Evolutionary conservation across 1,284 basidiomycete species (phyloP).

Genomic region (Athelia sp.): DNA sequence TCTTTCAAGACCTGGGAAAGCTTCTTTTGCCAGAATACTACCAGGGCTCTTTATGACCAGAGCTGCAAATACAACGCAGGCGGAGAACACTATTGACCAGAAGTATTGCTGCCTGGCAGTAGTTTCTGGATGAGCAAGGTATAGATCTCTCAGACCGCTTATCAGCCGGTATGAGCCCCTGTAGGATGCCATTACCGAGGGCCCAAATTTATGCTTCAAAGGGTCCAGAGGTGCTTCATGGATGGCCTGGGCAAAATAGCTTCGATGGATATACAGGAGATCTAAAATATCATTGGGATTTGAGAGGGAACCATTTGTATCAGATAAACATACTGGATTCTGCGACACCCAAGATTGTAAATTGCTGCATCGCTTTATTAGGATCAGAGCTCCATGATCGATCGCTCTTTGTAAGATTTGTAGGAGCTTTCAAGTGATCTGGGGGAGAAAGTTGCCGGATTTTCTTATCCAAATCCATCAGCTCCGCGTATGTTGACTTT

Average conservation of each 20-base stretch:
- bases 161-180: constrained; percentile 39
- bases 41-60: constrained; percentile 41
- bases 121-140: constrained; percentile 28
- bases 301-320: background rate
- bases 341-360: constrained; percentile 30
- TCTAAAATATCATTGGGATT: constrained; percentile 25
- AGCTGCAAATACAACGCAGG: constrained; percentile 45
- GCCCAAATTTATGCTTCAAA: constrained; percentile 37
- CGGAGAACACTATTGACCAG: constrained; percentile 46
- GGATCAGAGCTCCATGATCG: constrained; percentile 36
- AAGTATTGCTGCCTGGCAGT: constrained; percentile 40
- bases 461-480: constrained; percentile 41
- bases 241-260: constrained; percentile 45
- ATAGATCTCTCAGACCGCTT: constrained; percentile 32
- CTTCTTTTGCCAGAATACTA: constrained; percentile 34
- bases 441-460: constrained; percentile 44
- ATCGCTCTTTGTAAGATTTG: constrained; percentile 19
- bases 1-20: constrained; percentile 32
- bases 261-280: constrained; percentile 46
- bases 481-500: constrained; percentile 30
- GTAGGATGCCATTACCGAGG: constrained; percentile 42
- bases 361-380: constrained; percentile 40
- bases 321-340: constrained; percentile 37
- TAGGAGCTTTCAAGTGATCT: constrained; percentile 13
- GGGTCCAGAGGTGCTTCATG: constrained; percentile 35